Percentiles rank a stretch among this genome's conserved stretches.
These are phyloP conservation scores for Globisporangium parvum DNA, from an alignment of 352 stramenopile species.

Conservation along the genomic window DNA sequence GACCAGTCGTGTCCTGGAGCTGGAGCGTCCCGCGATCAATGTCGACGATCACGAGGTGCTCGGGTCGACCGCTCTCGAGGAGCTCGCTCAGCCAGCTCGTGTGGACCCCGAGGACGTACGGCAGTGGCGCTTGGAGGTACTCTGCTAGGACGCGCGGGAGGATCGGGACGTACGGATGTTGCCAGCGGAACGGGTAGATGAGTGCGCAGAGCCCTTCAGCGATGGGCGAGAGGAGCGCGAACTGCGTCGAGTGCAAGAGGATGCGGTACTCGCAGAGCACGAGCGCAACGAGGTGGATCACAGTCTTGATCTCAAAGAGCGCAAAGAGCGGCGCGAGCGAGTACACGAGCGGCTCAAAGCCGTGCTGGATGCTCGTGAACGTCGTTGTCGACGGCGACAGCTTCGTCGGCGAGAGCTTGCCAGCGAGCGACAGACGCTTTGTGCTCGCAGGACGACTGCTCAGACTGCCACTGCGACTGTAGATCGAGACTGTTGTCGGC, in stretches of 20 bases:
- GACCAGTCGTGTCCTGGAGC: constrained; percentile 40
- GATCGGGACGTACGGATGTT: constrained; percentile 82
- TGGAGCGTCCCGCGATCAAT: constrained; percentile 66
- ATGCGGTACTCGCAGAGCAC: constrained; percentile 77
- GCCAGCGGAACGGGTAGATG: constrained; percentile 83
- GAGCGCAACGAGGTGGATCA: constrained; percentile 59
- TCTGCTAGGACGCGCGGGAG: constrained; percentile 74
- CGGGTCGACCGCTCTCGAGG: constrained; percentile 61
- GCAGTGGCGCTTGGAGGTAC: constrained; percentile 77
- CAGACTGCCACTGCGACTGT: constrained; percentile 12
- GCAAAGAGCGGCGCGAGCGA: constrained; percentile 64
- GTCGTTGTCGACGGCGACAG: constrained; percentile 19
- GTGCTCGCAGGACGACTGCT: constrained; percentile 4
- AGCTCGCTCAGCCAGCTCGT: constrained; percentile 58
- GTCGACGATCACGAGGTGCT: constrained; percentile 81
- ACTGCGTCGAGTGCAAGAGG: constrained; percentile 69
- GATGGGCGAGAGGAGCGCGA: constrained; percentile 69
- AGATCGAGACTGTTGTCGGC: constrained; percentile 52
- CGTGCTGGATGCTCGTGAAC: constrained; percentile 43
- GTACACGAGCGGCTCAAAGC: constrained; percentile 66
- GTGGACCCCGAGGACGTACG: constrained; percentile 79
- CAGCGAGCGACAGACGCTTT: constrained; percentile 1
- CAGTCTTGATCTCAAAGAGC: constrained; percentile 66
- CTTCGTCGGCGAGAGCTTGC: constrained; percentile 37
- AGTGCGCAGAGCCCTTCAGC: constrained; percentile 70